Evolutionary conservation across 1,284 basidiomycete genomes (phyloP).

Genomic region (Thecaphora thlaspeos): DNA sequence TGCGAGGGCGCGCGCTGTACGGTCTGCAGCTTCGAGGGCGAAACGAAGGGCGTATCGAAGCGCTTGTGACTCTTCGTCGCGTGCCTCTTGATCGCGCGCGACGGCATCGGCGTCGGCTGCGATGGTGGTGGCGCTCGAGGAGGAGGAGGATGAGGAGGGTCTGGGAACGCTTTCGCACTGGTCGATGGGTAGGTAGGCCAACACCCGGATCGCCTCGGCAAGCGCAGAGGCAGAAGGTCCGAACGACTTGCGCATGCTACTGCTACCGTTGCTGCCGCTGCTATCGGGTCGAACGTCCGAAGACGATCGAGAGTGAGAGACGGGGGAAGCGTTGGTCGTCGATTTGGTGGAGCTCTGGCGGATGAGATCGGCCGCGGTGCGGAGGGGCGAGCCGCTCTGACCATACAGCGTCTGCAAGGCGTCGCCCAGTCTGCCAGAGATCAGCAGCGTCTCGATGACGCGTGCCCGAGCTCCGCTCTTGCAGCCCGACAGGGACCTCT

Average conservation of each 20-base stretch:
- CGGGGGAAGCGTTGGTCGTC: too few relatives aligned
- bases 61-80: conserved; percentile 1
- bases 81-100: too few relatives aligned
- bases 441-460: neutral
- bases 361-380: too few relatives aligned
- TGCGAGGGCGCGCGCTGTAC: conserved; percentile 12
- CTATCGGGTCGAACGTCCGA: too few relatives aligned
- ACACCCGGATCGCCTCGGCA: conserved; percentile 24
- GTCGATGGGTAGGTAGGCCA: conserved; percentile 13
- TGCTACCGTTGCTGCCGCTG: neutral
- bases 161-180: neutral
- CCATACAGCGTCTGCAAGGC: neutral
- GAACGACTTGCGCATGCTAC: neutral
- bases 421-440: neutral
- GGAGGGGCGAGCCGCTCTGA: too few relatives aligned
- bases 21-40: conserved; percentile 12
- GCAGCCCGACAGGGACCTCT: neutral
- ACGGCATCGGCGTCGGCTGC: neutral
- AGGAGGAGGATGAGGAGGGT: neutral
- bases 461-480: neutral
- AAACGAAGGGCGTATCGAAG: conserved; percentile 21
- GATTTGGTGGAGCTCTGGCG: too few relatives aligned
- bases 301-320: too few relatives aligned
- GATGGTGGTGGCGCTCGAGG: neutral
- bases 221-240: neutral